These are phyloP conservation scores for Curvularia sp. DNA, from an alignment of 2,329 filamentous ascomycete species.

Conservation along the genomic window DNA sequence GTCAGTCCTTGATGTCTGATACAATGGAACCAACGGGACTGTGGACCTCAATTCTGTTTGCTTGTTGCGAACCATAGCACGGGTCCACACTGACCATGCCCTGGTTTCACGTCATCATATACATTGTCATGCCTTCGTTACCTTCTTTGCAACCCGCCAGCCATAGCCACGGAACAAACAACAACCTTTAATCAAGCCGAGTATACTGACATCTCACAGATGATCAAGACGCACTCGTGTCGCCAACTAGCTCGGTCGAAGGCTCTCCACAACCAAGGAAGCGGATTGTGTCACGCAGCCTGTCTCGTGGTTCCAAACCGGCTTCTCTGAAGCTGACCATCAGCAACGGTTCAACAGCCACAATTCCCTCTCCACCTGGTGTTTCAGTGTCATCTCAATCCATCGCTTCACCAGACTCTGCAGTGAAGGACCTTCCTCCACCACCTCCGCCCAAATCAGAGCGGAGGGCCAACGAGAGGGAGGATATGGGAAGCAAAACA, in stretches of 20 bases:
- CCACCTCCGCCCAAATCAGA: conserved; percentile 46
- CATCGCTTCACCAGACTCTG: conserved; percentile 20
- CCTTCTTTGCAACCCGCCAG: neutral
- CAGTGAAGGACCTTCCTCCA: conserved; percentile 42
- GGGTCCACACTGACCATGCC: conserved; percentile 2
- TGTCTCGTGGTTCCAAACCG: conserved; percentile 46
- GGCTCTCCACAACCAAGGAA: conserved; percentile 31
- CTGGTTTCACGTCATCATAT: conserved; percentile 14
- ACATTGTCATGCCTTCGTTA: neutral
- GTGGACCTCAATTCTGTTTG: neutral
- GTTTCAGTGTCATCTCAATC: conserved; percentile 18
- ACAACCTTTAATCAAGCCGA: neutral
- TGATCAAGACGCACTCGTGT: conserved; percentile 22
- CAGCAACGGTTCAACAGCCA: conserved; percentile 51
- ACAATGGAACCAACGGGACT: neutral
- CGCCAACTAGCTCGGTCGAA: conserved; percentile 23
- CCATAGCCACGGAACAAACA: neutral
- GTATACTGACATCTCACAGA: conserved; percentile 16
- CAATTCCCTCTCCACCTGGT: conserved; percentile 36
- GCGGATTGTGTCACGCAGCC: conserved; percentile 41
- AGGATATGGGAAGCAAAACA: conserved; percentile 31
- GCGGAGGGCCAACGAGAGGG: conserved; percentile 23
- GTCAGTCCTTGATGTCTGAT: conserved; percentile 7
- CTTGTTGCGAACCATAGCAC: conserved; percentile 6
- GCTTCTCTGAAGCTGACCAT: conserved; percentile 42